A percentile compares a stretch with the other conserved stretches of the same genome.
Conservation (phyloP, 352 stramenopile genomes). For the Pythium oligandrum region DNA sequence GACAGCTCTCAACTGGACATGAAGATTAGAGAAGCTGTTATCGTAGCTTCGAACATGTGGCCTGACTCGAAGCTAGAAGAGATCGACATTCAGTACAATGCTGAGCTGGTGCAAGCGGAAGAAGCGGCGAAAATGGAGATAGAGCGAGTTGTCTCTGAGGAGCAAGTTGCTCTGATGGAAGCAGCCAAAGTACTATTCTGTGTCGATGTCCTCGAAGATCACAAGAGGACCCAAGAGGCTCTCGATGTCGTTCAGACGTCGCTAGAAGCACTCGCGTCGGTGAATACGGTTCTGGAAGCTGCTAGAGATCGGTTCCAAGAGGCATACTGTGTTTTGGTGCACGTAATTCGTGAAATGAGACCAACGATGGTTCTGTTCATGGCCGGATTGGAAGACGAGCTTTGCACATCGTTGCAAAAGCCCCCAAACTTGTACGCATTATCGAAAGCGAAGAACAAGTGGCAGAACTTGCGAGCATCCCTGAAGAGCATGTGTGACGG, state of each 20-base stretch:
- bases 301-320: not conserved
- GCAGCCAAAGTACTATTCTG: constrained; percentile 29
- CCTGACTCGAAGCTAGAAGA: constrained; percentile 7
- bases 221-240: constrained; percentile 11
- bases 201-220: constrained; percentile 22
- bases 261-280: not conserved
- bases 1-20: constrained; percentile 6
- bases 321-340: not conserved
- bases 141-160: constrained; percentile 14
- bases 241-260: not conserved
- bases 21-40: constrained; percentile 1
- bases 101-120: not conserved
- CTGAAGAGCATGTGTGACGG: too few species aligned
- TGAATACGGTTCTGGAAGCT: not conserved
- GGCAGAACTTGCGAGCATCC: too few species aligned
- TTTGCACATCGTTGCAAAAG: too few species aligned
- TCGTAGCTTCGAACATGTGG: constrained; percentile 17
- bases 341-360: too few species aligned
- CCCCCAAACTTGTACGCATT: too few species aligned
- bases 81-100: too few species aligned
- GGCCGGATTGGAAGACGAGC: too few species aligned
- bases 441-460: too few species aligned
- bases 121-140: constrained; percentile 30
- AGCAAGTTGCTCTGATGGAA: constrained; percentile 5
- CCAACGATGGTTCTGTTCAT: too few species aligned